Evolutionary conservation across 2,329 filamentous ascomycete species (phyloP).

Genomic region (Onygena corvina): DNA sequence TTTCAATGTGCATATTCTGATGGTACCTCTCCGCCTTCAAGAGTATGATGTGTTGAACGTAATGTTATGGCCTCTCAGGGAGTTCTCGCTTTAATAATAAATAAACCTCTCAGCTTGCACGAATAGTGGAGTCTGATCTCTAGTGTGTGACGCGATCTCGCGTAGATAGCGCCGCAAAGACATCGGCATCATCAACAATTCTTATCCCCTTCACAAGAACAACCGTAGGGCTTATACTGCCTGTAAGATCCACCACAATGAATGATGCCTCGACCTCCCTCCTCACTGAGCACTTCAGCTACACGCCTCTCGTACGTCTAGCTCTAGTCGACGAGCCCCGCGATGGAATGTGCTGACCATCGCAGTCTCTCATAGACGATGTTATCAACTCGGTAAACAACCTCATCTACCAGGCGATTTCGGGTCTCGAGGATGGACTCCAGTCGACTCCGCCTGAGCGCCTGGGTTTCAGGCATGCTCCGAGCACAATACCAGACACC

Average conservation of each 20-base stretch:
- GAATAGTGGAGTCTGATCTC: no score
- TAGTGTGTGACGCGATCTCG: background rate
- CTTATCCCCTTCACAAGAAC: no score
- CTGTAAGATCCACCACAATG: conserved; percentile 21
- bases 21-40: no score
- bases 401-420: conserved; percentile 77
- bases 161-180: background rate
- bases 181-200: background rate
- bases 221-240: background rate
- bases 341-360: conserved; percentile 6
- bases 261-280: conserved; percentile 45
- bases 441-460: conserved; percentile 58
- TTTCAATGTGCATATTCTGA: no score
- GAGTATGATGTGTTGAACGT: no score
- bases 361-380: conserved; percentile 83
- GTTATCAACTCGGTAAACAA: conserved; percentile 96
- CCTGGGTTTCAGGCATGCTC: conserved; percentile 60
- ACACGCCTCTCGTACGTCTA: conserved; percentile 69
- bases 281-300: conserved; percentile 89
- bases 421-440: conserved; percentile 74
- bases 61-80: no score
- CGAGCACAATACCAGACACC: conserved; percentile 34
- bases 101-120: no score
- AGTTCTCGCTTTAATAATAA: no score
- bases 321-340: conserved; percentile 1